Evolutionary conservation across 2,329 filamentous ascomycete species (phyloP).

Genomic region (Pseudocercospora crystallina): DNA sequence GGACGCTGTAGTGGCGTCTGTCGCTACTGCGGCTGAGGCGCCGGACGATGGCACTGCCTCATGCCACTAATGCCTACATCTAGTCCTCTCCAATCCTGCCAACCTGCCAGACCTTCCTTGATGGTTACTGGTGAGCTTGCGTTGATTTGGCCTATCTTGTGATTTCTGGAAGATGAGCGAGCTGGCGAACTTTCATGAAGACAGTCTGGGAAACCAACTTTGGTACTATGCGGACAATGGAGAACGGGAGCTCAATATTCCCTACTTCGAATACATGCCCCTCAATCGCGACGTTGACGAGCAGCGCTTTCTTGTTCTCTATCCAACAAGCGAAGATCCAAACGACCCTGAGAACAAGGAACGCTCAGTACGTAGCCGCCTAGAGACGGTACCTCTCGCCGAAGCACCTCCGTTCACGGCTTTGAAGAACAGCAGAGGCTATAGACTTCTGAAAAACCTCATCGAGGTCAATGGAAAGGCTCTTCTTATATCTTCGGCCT

Average conservation of each 20-base stretch:
- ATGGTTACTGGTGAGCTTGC: no score
- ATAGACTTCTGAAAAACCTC: slow-evolving; percentile 2
- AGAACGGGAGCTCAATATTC: not conserved
- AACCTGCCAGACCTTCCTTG: no score
- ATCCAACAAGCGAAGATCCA: not conserved
- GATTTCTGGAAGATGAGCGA: no score
- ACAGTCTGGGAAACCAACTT: no score
- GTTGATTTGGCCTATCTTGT: no score
- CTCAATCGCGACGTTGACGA: not conserved
- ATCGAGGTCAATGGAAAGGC: slow-evolving; percentile 9
- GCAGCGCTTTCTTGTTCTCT: slow-evolving; percentile 4
- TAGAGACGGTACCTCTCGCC: not conserved
- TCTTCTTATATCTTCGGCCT: slow-evolving; percentile 1
- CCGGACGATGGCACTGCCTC: no score
- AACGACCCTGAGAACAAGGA: not conserved
- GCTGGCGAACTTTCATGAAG: no score
- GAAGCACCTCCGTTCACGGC: slow-evolving; percentile 7
- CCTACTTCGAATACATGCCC: not conserved
- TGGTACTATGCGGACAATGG: no score
- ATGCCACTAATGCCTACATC: no score
- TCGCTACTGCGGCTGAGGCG: no score
- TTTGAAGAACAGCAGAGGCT: slow-evolving; percentile 9
- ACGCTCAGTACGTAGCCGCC: slow-evolving; percentile 3
- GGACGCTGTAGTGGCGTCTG: no score
- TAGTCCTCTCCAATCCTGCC: no score